phyloP scores from a whole-genome alignment of 2,329 filamentous ascomycete genomes.

The Fusarium sp. region DNA sequence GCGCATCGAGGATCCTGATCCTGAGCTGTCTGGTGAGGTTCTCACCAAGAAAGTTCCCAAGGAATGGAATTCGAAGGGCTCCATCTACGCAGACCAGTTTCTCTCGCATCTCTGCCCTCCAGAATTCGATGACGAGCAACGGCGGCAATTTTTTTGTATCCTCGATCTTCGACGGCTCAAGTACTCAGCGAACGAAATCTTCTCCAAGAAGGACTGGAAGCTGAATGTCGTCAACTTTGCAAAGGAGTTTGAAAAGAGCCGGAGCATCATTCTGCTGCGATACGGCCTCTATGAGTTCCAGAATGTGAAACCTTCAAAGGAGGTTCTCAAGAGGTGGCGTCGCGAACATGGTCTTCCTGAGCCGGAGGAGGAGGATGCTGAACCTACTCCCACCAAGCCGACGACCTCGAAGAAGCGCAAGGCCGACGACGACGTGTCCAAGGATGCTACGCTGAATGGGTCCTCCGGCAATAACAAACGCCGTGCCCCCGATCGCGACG shows the following conservation, averaged over 20 bases:
- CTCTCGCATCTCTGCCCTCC: slow-evolving; percentile 70
- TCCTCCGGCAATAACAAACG: slow-evolving; percentile 63
- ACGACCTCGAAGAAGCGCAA: slow-evolving; percentile 69
- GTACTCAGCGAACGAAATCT: slow-evolving; percentile 74
- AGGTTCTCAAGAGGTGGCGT: slow-evolving; percentile 72
- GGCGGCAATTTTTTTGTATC: slow-evolving; percentile 75
- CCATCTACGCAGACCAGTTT: slow-evolving; percentile 74
- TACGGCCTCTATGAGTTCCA: slow-evolving; percentile 76
- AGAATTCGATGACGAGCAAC: slow-evolving; percentile 72
- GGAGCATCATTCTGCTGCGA: slow-evolving; percentile 72
- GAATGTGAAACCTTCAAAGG: slow-evolving; percentile 72
- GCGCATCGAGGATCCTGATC: slow-evolving; percentile 72
- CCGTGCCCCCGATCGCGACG: slow-evolving; percentile 60
- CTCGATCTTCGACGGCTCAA: slow-evolving; percentile 74
- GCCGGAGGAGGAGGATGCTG: slow-evolving; percentile 61
- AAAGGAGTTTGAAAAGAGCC: slow-evolving; percentile 76
- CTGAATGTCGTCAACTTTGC: slow-evolving; percentile 75
- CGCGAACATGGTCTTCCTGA: slow-evolving; percentile 69
- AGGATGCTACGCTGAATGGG: slow-evolving; percentile 54
- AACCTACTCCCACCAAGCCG: slow-evolving; percentile 52
- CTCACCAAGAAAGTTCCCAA: slow-evolving; percentile 69
- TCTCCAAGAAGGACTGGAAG: slow-evolving; percentile 74
- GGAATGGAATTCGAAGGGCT: slow-evolving; percentile 66
- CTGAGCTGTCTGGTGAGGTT: slow-evolving; percentile 69
- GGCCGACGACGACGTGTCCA: slow-evolving; percentile 66